Evolutionary conservation across 2,329 filamentous ascomycete species (phyloP), one percentile per base, ranked within the genome.

Genomic region (Aspergillus brunneoviolaceus): DNA sequence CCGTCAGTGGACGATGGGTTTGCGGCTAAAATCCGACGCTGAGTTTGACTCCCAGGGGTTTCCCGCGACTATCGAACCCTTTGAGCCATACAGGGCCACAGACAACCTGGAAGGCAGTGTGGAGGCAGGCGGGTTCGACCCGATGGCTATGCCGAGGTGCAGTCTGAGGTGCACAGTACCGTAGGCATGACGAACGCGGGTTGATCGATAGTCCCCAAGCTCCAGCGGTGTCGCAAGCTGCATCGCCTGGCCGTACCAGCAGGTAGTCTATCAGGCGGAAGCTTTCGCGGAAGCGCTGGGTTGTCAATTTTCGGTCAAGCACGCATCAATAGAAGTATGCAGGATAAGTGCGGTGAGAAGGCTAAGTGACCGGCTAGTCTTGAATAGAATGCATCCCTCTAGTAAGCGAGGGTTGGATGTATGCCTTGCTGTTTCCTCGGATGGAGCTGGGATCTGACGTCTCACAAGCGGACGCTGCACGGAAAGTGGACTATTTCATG

Each of bases 311-410:
- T 49, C 29, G 48, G 47, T 54, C 50, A 55, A 59, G 52, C 53
- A 54, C 31, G 53, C 54, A 51, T 52, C 65, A 65, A 63, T 67
- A 63, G 60, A 61, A 16, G 39, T 39, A 63, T 60, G 65, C 62
- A 66, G 31, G 57, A 19, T 62, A 33, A 56, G 59, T 64, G 63
- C 64, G 60, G 63, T 63, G 64, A 65, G 55, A 59, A 48, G 48
- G 27, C 33, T 39, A 42, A 47, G 31, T 52, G 31, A 35, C 50
- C 29, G 39, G 21, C 27, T 51, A 48, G 25, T 33, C 29, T 19
- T 29, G 42, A 45, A 51, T 47, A 35, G 27, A 47, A 55, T 45
- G 47, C 60, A 54, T 23, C 42, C 45, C 58, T n/a, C 45, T 31
- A 49, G 23, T 23, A 19, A 47, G 47, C 55, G 53, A 31, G 57